A percentile compares a stretch with the other conserved stretches of the same genome.
Conservation (phyloP, 352 stramenopile species). For the Phytopythium montanum region DNA sequence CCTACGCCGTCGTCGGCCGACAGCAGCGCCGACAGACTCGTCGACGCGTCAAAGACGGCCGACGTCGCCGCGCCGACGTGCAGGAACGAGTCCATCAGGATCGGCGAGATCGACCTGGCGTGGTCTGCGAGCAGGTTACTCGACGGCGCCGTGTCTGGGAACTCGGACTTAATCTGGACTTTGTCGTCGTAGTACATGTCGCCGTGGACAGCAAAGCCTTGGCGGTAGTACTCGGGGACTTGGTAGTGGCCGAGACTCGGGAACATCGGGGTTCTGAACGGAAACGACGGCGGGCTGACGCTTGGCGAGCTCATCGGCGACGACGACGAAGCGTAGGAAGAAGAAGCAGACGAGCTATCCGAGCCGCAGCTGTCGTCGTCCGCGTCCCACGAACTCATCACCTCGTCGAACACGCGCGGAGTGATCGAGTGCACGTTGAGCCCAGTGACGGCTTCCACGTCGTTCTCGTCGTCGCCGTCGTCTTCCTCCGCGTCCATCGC, state of each 20-base stretch:
- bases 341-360: background rate
- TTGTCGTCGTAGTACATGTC: background rate
- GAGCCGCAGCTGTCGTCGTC: background rate
- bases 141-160: background rate
- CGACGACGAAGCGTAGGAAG: background rate
- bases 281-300: background rate
- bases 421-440: background rate
- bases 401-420: slow-evolving; percentile 5
- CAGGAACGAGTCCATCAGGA: slow-evolving; percentile 4
- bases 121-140: background rate
- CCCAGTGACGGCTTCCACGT: background rate
- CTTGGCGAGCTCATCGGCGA: background rate
- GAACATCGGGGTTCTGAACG: background rate
- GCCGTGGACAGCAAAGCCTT: background rate
- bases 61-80: background rate
- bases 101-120: background rate
- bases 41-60: background rate
- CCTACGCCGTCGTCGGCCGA: background rate
- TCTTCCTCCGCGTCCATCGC: background rate
- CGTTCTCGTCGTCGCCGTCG: background rate
- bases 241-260: background rate
- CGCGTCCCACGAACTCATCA: slow-evolving; percentile 1
- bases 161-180: background rate
- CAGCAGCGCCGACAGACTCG: slow-evolving; percentile 1
- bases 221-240: background rate